A percentile compares a stretch with the other conserved stretches of the same genome.
Evolutionary conservation across 2,329 filamentous ascomycete genomes (phyloP).

Genomic region (Trichoderma koningiopsis): DNA sequence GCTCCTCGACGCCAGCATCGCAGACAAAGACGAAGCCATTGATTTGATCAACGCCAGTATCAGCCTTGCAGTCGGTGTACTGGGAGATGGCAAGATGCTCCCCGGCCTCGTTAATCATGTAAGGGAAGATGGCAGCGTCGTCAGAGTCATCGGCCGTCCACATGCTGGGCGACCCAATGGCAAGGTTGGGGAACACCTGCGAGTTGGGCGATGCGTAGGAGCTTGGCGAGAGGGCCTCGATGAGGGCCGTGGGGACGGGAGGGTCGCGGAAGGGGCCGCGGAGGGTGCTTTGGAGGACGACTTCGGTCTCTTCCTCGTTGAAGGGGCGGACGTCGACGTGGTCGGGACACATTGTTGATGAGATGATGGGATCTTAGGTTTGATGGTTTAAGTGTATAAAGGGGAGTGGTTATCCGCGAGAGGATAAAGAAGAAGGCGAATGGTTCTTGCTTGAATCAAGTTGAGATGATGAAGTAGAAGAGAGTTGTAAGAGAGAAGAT

Average conservation of each 20-base stretch:
- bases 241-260: background rate
- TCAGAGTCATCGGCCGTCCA: background rate
- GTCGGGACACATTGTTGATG: background rate
- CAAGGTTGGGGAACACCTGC: background rate
- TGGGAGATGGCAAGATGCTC: background rate
- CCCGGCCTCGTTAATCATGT: background rate
- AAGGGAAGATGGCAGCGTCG: background rate
- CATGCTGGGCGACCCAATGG: background rate
- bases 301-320: background rate
- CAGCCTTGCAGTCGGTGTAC: conserved; percentile 4
- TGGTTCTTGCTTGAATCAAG: background rate
- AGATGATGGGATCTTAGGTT: background rate
- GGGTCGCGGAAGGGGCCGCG: background rate
- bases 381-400: background rate
- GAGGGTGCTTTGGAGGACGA: background rate
- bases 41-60: conserved; percentile 12
- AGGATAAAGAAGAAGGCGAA: background rate
- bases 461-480: background rate
- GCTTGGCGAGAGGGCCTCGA: background rate
- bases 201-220: background rate
- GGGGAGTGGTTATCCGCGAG: background rate
- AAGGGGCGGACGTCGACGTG: background rate
- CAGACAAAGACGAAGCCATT: conserved; percentile 19
- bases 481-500: background rate
- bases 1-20: background rate